These are phyloP conservation scores for Gyrodon lividus DNA, from an alignment of 768 basidiomycete genomes.

Conservation along the genomic window DNA sequence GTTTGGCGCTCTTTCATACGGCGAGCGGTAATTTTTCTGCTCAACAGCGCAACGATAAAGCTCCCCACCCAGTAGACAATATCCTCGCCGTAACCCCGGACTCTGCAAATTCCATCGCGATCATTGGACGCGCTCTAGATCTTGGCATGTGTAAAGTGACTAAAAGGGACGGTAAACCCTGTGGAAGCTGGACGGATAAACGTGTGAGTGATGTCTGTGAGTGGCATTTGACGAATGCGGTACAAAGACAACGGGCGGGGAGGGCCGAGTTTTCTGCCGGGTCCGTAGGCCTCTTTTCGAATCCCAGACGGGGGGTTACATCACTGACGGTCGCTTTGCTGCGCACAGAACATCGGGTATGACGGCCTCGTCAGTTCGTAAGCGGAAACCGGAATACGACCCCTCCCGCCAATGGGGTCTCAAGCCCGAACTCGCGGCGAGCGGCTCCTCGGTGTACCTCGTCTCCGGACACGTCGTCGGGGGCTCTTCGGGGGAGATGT, in stretches of 20 bases:
- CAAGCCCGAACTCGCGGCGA: conserved; percentile 44
- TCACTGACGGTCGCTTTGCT: neutral
- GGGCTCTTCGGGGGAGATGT: conserved; percentile 43
- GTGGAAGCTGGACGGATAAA: conserved; percentile 90
- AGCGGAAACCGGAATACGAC: conserved; percentile 59
- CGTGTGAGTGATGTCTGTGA: conserved; percentile 87
- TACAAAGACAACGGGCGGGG: conserved; percentile 68
- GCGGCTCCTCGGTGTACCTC: conserved; percentile 67
- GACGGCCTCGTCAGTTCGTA: conserved; percentile 44
- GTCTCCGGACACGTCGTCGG: conserved; percentile 76
- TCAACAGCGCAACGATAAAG: conserved; percentile 35
- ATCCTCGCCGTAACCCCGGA: conserved; percentile 87
- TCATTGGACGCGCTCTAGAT: conserved; percentile 84
- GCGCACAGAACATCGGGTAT: conserved; percentile 69
- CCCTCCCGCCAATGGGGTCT: conserved; percentile 76
- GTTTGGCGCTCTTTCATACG: neutral
- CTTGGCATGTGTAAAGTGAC: conserved; percentile 80
- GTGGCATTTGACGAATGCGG: conserved; percentile 82
- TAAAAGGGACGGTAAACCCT: conserved; percentile 77
- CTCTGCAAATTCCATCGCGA: conserved; percentile 73
- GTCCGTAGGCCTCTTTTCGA: conserved; percentile 41
- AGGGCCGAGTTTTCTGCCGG: conserved; percentile 85
- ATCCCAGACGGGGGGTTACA: neutral
- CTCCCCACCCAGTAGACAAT: conserved; percentile 76
- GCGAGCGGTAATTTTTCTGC: neutral